Evolutionary conservation across 805 yeast genomes (phyloP).

Genomic region (Lipomyces spencermartinsiae): DNA sequence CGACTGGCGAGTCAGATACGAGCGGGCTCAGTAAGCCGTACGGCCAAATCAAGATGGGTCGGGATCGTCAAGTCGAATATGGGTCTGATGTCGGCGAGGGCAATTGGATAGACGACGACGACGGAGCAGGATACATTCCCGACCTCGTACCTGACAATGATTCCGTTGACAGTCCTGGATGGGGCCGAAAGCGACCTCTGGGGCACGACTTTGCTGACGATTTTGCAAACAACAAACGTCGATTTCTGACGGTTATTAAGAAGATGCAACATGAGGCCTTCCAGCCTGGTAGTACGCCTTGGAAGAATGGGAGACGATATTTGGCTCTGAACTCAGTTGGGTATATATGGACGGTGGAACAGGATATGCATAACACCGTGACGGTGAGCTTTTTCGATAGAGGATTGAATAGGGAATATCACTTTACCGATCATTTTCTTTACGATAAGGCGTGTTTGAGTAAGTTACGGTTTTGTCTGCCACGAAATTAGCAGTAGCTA

Average conservation of each 20-base stretch:
- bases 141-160: constrained; percentile 25
- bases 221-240: constrained; percentile 13
- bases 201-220: constrained; percentile 3
- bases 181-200: constrained; percentile 1
- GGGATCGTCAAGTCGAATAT: constrained; percentile 39
- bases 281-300: constrained; percentile 90
- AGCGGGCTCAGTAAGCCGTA: constrained; percentile 2
- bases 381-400: constrained; percentile 88
- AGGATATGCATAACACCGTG: constrained; percentile 66
- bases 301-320: constrained; percentile 72
- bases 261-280: constrained; percentile 55
- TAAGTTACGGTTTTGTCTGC: neutral
- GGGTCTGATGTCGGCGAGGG: constrained; percentile 42
- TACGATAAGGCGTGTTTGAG: constrained; percentile 70
- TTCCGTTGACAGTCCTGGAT: constrained; percentile 8
- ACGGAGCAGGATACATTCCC: constrained; percentile 49
- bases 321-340: constrained; percentile 58
- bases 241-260: constrained; percentile 14
- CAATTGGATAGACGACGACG: constrained; percentile 68
- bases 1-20: constrained; percentile 8
- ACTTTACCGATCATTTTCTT: constrained; percentile 75
- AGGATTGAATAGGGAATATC: constrained; percentile 76
- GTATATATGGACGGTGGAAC: constrained; percentile 77
- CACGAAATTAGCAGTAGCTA: neutral
- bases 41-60: constrained; percentile 33